Conservation (phyloP, 176 grass and related monocot species). For the Musa schizocarpa region DNA sequence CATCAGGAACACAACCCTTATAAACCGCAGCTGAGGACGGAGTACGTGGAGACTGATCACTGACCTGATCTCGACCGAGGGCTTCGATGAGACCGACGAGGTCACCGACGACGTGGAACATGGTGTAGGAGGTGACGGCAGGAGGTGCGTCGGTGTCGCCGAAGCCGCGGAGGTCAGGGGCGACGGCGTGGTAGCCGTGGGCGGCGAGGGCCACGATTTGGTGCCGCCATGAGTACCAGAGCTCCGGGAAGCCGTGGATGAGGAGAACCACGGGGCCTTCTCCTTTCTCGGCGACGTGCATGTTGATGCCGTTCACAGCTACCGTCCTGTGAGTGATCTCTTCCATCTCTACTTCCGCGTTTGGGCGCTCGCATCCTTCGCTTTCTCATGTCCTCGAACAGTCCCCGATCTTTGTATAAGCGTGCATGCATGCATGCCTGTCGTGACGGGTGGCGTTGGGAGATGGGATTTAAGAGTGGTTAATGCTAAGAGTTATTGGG, state of each 20-base stretch:
- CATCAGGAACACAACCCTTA: too few relatives aligned
- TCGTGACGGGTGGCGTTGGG: too few relatives aligned
- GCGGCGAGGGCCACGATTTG: conserved; percentile 12
- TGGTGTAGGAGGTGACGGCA: not conserved
- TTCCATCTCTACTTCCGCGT: not conserved
- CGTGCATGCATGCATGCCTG: too few relatives aligned
- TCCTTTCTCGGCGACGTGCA: conserved; percentile 22
- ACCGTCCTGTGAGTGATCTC: not conserved
- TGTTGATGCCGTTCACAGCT: conserved; percentile 17
- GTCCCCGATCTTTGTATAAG: too few relatives aligned
- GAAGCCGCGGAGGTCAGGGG: conserved; percentile 21
- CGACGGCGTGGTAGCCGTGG: conserved; percentile 18
- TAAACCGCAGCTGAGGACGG: not conserved
- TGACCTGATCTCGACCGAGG: conserved; percentile 10
- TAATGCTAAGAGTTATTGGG: too few relatives aligned
- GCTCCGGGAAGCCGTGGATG: conserved; percentile 18
- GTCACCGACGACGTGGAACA: conserved; percentile 20
- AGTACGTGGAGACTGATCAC: not conserved
- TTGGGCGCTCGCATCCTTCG: not conserved
- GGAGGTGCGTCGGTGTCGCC: conserved; percentile 8
- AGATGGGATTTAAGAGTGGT: too few relatives aligned
- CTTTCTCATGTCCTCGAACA: too few relatives aligned
- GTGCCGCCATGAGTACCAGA: conserved; percentile 20
- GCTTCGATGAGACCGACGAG: conserved; percentile 13
- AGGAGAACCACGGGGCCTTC: conserved; percentile 15